Evolutionary conservation across 1,139 yeast genomes (phyloP).

Genomic region (Blastobotrys niveus): DNA sequence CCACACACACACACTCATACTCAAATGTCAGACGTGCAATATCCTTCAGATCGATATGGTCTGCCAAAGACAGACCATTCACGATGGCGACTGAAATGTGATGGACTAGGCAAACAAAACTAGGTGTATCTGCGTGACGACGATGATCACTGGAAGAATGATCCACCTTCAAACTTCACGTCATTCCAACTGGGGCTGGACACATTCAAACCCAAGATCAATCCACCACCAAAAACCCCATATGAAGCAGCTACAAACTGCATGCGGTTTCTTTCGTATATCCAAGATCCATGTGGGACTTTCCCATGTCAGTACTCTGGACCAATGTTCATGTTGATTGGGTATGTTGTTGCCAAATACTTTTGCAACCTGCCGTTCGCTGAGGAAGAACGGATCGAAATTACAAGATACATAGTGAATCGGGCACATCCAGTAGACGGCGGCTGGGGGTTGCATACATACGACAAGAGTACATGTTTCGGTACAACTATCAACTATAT

Average conservation of each 20-base stretch:
- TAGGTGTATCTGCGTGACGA: slow-evolving; percentile 62
- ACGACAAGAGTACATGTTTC: slow-evolving; percentile 89
- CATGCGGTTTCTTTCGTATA: slow-evolving; percentile 56
- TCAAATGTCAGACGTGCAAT: not conserved
- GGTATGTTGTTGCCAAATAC: slow-evolving; percentile 72
- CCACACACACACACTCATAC: not conserved
- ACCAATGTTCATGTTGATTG: slow-evolving; percentile 95
- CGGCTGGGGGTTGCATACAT: slow-evolving; percentile 98
- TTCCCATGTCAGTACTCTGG: slow-evolving; percentile 95
- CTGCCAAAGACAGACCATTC: slow-evolving; percentile 61
- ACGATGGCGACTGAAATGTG: slow-evolving; percentile 71
- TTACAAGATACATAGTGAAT: slow-evolving; percentile 79
- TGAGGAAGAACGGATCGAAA: slow-evolving; percentile 54
- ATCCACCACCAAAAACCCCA: slow-evolving; percentile 38
- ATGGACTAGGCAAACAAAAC: slow-evolving; percentile 66
- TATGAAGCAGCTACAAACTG: slow-evolving; percentile 67
- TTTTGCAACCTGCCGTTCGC: slow-evolving; percentile 61
- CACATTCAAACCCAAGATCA: slow-evolving; percentile 33
- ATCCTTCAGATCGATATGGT: slow-evolving; percentile 40
- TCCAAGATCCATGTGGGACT: slow-evolving; percentile 75
- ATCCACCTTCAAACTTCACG: slow-evolving; percentile 36
- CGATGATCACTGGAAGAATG: slow-evolving; percentile 10
- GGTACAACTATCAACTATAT: slow-evolving; percentile 91
- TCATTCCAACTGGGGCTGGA: slow-evolving; percentile 59
- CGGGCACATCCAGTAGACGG: slow-evolving; percentile 97